Percentiles rank a stretch among this genome's conserved stretches.
These are phyloP conservation scores for Colletotrichum ledebouriae DNA, from an alignment of 2,329 filamentous ascomycete genomes.

Conservation along the genomic window DNA sequence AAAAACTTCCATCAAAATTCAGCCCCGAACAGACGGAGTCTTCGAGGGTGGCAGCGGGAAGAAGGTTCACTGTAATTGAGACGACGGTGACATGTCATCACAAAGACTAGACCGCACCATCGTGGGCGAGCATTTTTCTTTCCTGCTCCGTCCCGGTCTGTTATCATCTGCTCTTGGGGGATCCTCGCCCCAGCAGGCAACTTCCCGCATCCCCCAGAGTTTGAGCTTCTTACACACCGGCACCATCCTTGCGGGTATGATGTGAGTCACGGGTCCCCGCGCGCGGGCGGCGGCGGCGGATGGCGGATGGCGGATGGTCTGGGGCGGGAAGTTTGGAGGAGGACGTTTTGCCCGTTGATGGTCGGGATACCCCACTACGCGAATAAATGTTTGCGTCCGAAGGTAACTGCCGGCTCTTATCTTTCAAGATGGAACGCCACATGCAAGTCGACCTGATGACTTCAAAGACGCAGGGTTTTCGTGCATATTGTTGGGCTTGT, in stretches of 20 bases:
- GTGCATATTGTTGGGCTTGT: constrained; percentile 9
- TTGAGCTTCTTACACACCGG: background rate
- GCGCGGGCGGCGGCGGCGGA: background rate
- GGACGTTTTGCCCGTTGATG: too few species aligned
- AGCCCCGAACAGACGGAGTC: constrained; percentile 7
- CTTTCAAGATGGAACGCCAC: constrained; percentile 11
- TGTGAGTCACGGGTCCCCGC: background rate
- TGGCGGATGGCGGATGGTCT: background rate
- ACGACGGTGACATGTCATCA: constrained; percentile 3
- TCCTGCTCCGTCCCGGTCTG: background rate
- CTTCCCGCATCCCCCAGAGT: constrained; percentile 7
- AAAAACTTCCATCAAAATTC: background rate
- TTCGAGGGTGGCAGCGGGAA: constrained; percentile 7
- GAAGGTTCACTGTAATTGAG: constrained; percentile 7
- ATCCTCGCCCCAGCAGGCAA: too few species aligned
- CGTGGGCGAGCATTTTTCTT: too few species aligned
- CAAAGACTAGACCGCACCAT: background rate
- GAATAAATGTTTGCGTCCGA: constrained; percentile 3
- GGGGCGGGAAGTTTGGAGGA: background rate
- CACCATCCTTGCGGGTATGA: constrained; percentile 27
- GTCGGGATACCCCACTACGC: constrained; percentile 16
- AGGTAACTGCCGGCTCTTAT: constrained; percentile 20
- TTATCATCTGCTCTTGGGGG: too few species aligned
- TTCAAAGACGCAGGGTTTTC: background rate
- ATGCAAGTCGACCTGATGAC: constrained; percentile 2